Evolutionary conservation across 73 alveolate genomes (phyloP).

Genomic region (Urostyla sp.): DNA sequence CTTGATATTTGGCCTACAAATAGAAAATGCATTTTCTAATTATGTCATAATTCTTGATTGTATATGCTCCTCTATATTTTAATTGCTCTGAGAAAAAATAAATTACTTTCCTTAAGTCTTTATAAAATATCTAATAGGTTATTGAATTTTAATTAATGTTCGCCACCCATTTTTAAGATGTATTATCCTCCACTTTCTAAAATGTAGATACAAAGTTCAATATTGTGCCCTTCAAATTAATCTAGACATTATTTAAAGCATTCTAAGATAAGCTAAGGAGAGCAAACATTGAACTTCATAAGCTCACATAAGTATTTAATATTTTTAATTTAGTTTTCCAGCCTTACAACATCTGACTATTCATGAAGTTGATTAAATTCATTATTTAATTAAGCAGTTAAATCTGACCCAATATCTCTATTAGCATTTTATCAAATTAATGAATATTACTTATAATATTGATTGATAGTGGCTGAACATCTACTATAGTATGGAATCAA

Average conservation of each 20-base stretch:
- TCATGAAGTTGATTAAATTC: constrained; percentile 62
- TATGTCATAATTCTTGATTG: constrained; percentile 5
- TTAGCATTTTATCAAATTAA: neutral
- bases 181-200: constrained; percentile 77
- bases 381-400: constrained; percentile 15
- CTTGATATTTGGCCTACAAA: no score
- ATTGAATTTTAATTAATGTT: constrained; percentile 68
- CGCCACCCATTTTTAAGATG: constrained; percentile 61
- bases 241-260: constrained; percentile 78
- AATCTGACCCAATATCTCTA: constrained; percentile 53
- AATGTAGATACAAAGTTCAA: constrained; percentile 70
- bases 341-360: constrained; percentile 45
- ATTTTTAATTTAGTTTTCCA: constrained; percentile 62
- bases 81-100: neutral
- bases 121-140: constrained; percentile 71
- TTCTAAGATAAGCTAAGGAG: constrained; percentile 66
- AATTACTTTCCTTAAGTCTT: constrained; percentile 60
- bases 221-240: constrained; percentile 77
- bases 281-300: constrained; percentile 72
- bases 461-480: constrained; percentile 25
- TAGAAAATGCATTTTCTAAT: constrained; percentile 39
- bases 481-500: constrained; percentile 45
- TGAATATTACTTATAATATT: constrained; percentile 29
- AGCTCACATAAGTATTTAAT: constrained; percentile 61
- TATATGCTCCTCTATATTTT: constrained; percentile 40